Evolutionary conservation across 176 grass and related monocot species (phyloP).

Genomic region (Juncus inflexus): DNA sequence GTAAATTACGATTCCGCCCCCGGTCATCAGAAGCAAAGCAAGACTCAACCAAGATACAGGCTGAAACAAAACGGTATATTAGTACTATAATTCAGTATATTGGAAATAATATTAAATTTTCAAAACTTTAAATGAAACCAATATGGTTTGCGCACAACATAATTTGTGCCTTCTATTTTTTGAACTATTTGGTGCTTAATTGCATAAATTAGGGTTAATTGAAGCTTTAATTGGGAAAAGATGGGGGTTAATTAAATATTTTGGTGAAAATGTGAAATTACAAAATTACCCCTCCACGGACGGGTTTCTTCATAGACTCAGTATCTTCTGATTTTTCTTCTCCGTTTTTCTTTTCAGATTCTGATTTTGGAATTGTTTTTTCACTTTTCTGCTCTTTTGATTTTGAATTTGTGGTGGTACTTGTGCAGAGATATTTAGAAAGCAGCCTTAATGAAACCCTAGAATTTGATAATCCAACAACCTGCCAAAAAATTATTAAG

Average conservation of each 20-base stretch:
- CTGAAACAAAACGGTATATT: conserved; percentile 32
- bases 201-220: too few relatives aligned
- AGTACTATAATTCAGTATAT: too few relatives aligned
- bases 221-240: background rate
- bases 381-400: conserved; percentile 18
- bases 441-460: background rate
- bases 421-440: conserved; percentile 24
- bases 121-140: background rate
- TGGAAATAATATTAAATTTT: too few relatives aligned
- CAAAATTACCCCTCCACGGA: conserved; percentile 60
- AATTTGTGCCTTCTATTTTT: background rate
- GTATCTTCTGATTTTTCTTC: conserved; percentile 26
- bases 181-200: background rate
- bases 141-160: too few relatives aligned
- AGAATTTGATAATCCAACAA: conserved; percentile 1
- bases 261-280: background rate
- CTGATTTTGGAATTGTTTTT: conserved; percentile 21
- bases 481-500: conserved; percentile 14
- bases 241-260: background rate
- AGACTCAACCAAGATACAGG: conserved; percentile 82
- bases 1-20: conserved; percentile 63
- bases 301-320: conserved; percentile 36
- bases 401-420: conserved; percentile 29
- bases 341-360: conserved; percentile 30
- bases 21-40: conserved; percentile 70